A percentile compares a stretch with the other conserved stretches of the same genome.
phyloP scores from a whole-genome alignment of 139 green algal species.

The Microglena sp. region DNA sequence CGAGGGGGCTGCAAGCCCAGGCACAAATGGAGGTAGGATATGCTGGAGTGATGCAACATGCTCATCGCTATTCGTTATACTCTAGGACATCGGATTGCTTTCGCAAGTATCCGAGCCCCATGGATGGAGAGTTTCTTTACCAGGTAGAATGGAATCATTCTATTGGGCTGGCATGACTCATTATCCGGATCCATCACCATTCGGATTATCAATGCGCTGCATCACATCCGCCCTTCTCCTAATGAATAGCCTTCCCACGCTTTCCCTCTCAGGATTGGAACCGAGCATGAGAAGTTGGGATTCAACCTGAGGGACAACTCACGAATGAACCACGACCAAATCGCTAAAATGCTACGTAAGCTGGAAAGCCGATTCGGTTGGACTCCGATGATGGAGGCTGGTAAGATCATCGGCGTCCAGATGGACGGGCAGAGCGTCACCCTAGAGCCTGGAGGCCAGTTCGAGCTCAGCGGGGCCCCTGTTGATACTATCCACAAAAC shows the following conservation, averaged over 20 bases:
- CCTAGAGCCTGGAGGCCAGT: slow-evolving; percentile 93
- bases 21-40: slow-evolving; percentile 57
- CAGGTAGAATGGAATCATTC: background rate
- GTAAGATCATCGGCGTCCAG: slow-evolving; percentile 83
- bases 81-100: too few relatives aligned
- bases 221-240: background rate
- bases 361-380: slow-evolving; percentile 73
- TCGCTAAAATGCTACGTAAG: slow-evolving; percentile 62
- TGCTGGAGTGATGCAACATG: background rate
- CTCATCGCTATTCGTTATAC: background rate
- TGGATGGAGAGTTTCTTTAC: background rate
- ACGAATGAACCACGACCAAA: slow-evolving; percentile 70
- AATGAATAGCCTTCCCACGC: background rate
- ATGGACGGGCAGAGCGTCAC: slow-evolving; percentile 84
- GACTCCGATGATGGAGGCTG: slow-evolving; percentile 82
- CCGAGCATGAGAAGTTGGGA: slow-evolving; percentile 97
- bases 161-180: background rate
- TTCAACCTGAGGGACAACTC: slow-evolving; percentile 59
- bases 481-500: slow-evolving; percentile 87
- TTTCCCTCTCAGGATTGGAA: slow-evolving; percentile 74
- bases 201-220: background rate
- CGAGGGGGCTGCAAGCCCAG: slow-evolving; percentile 69
- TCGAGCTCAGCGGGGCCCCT: slow-evolving; percentile 91
- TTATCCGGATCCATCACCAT: too few relatives aligned
- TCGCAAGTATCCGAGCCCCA: too few relatives aligned